phyloP scores from a whole-genome alignment of 2,329 filamentous ascomycete genomes.

The Coniochaeta prunicola region DNA sequence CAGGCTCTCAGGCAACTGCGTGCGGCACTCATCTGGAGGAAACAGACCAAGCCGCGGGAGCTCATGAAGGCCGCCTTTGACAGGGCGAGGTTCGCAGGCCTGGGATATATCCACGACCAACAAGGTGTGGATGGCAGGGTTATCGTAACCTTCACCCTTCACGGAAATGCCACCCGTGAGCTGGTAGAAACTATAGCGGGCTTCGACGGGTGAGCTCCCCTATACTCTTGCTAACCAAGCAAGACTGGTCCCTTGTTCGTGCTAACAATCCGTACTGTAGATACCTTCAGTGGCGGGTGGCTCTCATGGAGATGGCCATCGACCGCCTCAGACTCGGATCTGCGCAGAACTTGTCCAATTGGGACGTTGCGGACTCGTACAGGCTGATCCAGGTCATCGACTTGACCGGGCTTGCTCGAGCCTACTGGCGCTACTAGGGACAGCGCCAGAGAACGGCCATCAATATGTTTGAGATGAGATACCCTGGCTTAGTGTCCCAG shows the following conservation, averaged over 20 bases:
- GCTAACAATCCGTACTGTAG: background rate
- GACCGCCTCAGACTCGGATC: background rate
- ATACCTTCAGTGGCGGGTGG: background rate
- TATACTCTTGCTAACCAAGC: background rate
- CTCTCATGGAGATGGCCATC: background rate
- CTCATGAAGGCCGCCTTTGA: background rate
- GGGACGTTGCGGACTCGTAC: background rate
- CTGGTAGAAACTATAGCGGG: background rate
- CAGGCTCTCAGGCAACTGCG: background rate
- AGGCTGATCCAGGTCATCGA: background rate
- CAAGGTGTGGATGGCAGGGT: background rate
- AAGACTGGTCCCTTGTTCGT: background rate
- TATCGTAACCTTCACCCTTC: background rate
- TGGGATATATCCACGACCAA: background rate
- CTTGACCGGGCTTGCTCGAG: background rate
- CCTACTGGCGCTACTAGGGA: background rate
- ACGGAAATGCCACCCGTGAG: background rate
- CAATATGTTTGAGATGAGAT: background rate
- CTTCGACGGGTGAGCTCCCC: background rate
- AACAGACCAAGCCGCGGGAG: background rate
- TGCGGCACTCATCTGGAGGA: background rate
- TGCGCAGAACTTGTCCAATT: background rate
- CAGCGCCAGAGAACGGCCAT: background rate
- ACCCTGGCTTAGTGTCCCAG: background rate
- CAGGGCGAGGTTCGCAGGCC: background rate